Evolutionary conservation across 2,329 filamentous ascomycete species (phyloP).

Genomic region (Penicillium crustosum): DNA sequence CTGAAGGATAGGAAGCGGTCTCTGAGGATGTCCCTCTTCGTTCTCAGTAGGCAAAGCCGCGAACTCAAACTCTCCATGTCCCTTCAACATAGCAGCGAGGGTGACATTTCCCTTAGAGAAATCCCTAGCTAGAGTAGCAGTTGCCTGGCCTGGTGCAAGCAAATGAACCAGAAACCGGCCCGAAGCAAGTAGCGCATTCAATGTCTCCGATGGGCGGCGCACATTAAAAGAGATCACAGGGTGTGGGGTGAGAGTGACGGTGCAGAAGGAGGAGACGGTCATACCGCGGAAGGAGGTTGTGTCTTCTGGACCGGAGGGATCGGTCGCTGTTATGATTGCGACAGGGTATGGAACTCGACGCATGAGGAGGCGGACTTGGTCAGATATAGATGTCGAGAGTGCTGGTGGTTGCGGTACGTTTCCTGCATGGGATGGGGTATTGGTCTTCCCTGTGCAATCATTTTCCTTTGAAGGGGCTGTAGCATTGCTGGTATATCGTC

Average conservation of each 20-base stretch:
- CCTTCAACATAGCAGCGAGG: constrained; percentile 28
- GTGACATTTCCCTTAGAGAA: constrained; percentile 44
- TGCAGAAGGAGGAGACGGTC: constrained; percentile 63
- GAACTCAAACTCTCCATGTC: constrained; percentile 33
- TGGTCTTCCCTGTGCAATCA: neutral
- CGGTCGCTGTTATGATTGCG: constrained; percentile 54
- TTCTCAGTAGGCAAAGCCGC: constrained; percentile 11
- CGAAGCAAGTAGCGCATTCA: constrained; percentile 51
- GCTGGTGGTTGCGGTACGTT: neutral
- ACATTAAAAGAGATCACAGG: constrained; percentile 65
- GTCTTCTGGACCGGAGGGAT: constrained; percentile 30
- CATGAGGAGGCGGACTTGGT: constrained; percentile 49
- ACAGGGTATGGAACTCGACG: constrained; percentile 58
- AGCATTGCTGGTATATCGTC: constrained; percentile 20
- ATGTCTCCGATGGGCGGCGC: constrained; percentile 56
- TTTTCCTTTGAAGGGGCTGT: constrained; percentile 7
- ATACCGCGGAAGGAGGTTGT: constrained; percentile 48
- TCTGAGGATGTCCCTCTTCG: neutral
- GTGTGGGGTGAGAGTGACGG: constrained; percentile 55
- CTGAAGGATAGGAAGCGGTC: constrained; percentile 32
- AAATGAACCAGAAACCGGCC: constrained; percentile 54
- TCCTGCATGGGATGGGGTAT: neutral
- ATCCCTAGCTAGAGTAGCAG: constrained; percentile 40
- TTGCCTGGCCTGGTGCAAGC: constrained; percentile 37
- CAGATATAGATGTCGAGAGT: constrained; percentile 27